phyloP scores from a whole-genome alignment of 139 green algal genomes.

The Picochlorum costavermella region DNA sequence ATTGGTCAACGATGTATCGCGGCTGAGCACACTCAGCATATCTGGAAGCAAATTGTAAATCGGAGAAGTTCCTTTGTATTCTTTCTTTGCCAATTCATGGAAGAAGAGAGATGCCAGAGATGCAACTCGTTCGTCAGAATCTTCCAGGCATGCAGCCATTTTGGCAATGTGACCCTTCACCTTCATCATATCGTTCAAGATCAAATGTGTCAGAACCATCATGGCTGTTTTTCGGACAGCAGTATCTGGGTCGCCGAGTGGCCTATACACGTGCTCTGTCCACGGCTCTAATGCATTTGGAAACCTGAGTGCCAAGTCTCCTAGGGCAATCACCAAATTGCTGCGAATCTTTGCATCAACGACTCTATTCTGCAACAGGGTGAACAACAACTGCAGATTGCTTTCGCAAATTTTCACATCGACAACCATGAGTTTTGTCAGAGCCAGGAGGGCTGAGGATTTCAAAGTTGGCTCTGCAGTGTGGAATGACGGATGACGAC shows the following conservation, averaged over 20 bases:
- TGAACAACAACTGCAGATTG: constrained; percentile 71
- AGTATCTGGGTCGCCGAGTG: constrained; percentile 46
- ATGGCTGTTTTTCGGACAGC: constrained; percentile 64
- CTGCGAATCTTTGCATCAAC: constrained; percentile 44
- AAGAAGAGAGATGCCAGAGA: constrained; percentile 67
- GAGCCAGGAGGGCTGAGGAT: constrained; percentile 63
- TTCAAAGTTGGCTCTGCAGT: constrained; percentile 38
- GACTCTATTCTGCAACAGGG: constrained; percentile 42
- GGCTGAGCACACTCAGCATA: constrained; percentile 65
- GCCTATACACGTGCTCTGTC: constrained; percentile 74
- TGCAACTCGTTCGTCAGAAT: constrained; percentile 43
- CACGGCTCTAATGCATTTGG: constrained; percentile 92
- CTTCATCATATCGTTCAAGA: constrained; percentile 96
- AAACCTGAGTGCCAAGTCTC: constrained; percentile 82
- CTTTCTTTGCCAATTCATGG: constrained; percentile 69
- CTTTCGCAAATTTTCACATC: constrained; percentile 66
- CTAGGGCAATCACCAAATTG: constrained; percentile 78
- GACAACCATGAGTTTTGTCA: constrained; percentile 86
- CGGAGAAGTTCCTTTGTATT: constrained; percentile 57
- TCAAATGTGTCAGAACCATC: constrained; percentile 86
- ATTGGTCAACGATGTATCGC: constrained; percentile 33
- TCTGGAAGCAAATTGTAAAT: constrained; percentile 94
- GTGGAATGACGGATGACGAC: constrained; percentile 30
- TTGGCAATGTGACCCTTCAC: constrained; percentile 82
- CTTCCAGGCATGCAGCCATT: constrained; percentile 70